These are phyloP conservation scores for Oryza officinalis DNA, from an alignment of 176 grass and related monocot genomes.

Conservation along the genomic window DNA sequence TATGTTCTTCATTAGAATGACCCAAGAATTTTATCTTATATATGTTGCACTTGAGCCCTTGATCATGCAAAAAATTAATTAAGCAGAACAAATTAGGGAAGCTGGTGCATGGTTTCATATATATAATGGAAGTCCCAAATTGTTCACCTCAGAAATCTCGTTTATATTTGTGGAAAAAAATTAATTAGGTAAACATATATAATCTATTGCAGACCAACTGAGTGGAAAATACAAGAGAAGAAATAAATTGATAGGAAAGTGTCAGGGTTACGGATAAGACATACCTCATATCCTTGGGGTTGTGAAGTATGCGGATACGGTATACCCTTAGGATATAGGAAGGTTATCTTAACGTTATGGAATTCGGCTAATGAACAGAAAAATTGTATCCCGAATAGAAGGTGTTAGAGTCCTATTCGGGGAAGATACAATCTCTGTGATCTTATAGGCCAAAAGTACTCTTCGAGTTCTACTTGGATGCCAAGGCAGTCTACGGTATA, in stretches of 20 bases:
- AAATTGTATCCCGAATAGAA: no score
- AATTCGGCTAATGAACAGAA: no score
- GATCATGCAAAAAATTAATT: background rate
- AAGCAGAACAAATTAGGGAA: background rate
- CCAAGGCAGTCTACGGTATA: no score
- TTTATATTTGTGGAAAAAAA: background rate
- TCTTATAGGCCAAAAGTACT: no score
- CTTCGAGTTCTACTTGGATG: no score
- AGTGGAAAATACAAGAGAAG: background rate
- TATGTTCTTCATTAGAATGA: background rate
- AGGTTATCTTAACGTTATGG: no score
- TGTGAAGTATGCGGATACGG: no score
- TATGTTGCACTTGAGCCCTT: background rate
- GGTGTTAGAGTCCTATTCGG: no score
- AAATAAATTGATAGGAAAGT: background rate
- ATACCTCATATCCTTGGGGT: no score
- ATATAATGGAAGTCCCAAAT: background rate
- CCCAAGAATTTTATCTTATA: background rate
- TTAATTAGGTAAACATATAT: background rate
- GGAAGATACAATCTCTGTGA: no score
- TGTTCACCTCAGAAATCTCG: background rate
- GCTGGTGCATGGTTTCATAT: background rate
- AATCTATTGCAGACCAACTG: background rate
- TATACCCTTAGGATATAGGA: no score
- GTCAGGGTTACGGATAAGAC: no score